Evolutionary conservation across 2,329 filamentous ascomycete species (phyloP).

Genomic region (Talaromyces sp.): DNA sequence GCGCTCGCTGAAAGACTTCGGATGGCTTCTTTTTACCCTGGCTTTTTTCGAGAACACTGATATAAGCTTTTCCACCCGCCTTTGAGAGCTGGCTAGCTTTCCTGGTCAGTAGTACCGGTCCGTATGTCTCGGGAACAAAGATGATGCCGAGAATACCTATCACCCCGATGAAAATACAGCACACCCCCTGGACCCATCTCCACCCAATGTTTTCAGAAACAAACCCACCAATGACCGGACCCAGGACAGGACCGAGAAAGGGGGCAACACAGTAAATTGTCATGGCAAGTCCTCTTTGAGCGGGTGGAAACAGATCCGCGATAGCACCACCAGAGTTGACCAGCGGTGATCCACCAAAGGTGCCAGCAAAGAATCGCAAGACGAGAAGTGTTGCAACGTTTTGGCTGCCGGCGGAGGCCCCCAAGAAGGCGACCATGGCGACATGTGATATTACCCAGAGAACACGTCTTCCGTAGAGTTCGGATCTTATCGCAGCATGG

Average conservation of each 20-base stretch:
- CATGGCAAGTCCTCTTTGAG: slow-evolving; percentile 37
- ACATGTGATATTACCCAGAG: slow-evolving; percentile 56
- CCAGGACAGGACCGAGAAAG: slow-evolving; percentile 44
- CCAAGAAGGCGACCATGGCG: slow-evolving; percentile 54
- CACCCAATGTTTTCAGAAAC: slow-evolving; percentile 40
- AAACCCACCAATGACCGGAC: slow-evolving; percentile 50
- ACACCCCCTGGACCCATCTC: slow-evolving; percentile 42
- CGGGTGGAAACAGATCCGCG: slow-evolving; percentile 41
- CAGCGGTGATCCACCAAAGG: slow-evolving; percentile 39
- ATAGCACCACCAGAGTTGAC: slow-evolving; percentile 45
- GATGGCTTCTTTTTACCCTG: slow-evolving; percentile 32
- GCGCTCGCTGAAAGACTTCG: slow-evolving; percentile 36
- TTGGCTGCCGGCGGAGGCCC: slow-evolving; percentile 50
- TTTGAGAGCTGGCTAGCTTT: slow-evolving; percentile 40
- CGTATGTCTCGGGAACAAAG: slow-evolving; percentile 43
- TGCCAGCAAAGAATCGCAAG: slow-evolving; percentile 51
- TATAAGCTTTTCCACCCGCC: slow-evolving; percentile 39
- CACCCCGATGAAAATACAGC: slow-evolving; percentile 38
- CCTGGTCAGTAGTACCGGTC: slow-evolving; percentile 42
- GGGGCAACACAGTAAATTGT: slow-evolving; percentile 39
- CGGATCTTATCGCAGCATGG: background rate
- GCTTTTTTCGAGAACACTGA: slow-evolving; percentile 26
- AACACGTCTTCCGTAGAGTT: slow-evolving; percentile 30
- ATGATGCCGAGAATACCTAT: slow-evolving; percentile 38
- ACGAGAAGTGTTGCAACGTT: slow-evolving; percentile 55